Evolutionary conservation across 2,329 filamentous ascomycete species (phyloP).

Genomic region (Colletotrichum salicis): DNA sequence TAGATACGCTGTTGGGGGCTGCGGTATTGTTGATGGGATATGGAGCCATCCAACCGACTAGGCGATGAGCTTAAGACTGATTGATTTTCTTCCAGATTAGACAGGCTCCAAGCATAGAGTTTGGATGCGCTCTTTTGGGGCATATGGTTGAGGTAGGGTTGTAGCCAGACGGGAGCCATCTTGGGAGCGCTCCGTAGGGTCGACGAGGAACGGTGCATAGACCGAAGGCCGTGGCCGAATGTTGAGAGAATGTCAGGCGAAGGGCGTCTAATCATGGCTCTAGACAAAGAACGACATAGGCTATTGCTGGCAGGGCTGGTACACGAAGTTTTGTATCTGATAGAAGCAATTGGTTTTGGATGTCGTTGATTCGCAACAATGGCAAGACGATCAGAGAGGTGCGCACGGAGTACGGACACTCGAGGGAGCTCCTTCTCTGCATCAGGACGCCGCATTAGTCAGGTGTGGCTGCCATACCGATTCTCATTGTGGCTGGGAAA

Average conservation of each 20-base stretch:
- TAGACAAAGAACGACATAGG: neutral
- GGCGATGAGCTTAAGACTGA: neutral
- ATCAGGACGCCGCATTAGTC: neutral
- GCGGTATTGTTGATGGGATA: neutral
- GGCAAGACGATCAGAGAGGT: neutral
- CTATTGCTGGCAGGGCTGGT: neutral
- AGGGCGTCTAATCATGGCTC: neutral
- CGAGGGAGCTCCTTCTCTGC: neutral
- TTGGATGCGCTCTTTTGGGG: conserved; percentile 41
- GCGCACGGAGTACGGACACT: neutral
- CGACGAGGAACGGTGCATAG: neutral
- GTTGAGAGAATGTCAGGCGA: neutral
- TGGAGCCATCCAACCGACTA: neutral
- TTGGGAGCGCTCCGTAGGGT: neutral
- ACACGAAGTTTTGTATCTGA: neutral
- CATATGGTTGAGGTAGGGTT: conserved; percentile 40
- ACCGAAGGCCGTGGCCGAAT: neutral
- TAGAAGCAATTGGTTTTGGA: neutral
- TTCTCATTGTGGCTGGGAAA: neutral
- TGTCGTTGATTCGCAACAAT: neutral
- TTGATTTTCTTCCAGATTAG: conserved; percentile 40
- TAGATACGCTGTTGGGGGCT: conserved; percentile 66
- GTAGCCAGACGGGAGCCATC: conserved; percentile 45
- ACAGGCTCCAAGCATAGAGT: conserved; percentile 50
- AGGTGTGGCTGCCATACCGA: conserved; percentile 4